A percentile compares a stretch with the other conserved stretches of the same genome.
phyloP scores from a whole-genome alignment of 2,329 filamentous ascomycete species.

The Neopestalotiopsis clavispora region DNA sequence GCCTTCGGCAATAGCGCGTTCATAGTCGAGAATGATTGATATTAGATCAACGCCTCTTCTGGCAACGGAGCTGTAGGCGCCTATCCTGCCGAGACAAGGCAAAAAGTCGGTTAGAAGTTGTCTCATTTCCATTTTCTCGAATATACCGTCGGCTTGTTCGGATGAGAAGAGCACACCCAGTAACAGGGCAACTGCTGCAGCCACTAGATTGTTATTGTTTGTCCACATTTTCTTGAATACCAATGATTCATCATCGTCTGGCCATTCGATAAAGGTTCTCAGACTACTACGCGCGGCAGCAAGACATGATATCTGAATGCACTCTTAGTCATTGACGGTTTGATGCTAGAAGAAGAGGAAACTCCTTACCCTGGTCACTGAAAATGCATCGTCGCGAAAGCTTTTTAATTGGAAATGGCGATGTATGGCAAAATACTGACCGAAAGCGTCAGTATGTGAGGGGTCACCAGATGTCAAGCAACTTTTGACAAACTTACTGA shows the following conservation, averaged over 20 bases:
- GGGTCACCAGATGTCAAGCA: neutral
- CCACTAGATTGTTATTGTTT: constrained; percentile 10
- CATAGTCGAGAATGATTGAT: constrained; percentile 6
- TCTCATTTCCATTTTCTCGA: constrained; percentile 15
- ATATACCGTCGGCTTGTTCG: constrained; percentile 3
- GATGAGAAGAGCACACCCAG: constrained; percentile 6
- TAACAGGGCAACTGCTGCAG: constrained; percentile 5
- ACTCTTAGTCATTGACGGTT: neutral
- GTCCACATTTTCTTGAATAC: constrained; percentile 12
- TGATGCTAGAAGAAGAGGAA: neutral
- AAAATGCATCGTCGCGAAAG: constrained; percentile 5
- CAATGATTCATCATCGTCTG: constrained; percentile 4
- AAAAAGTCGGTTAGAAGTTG: constrained; percentile 6
- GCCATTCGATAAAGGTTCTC: constrained; percentile 10
- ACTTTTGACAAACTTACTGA: neutral
- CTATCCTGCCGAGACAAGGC: constrained; percentile 6
- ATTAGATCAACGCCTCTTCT: constrained; percentile 5
- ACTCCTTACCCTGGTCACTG: neutral
- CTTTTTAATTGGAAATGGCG: constrained; percentile 9
- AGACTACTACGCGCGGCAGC: constrained; percentile 9
- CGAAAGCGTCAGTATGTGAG: neutral
- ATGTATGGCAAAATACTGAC: constrained; percentile 5
- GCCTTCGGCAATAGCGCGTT: constrained; percentile 6
- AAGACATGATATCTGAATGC: constrained; percentile 4
- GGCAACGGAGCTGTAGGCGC: constrained; percentile 7